A percentile compares a stretch with the other conserved stretches of the same genome.
Conservation (phyloP, 2,329 filamentous ascomycete species). For the Mycosphaerella sp. region DNA sequence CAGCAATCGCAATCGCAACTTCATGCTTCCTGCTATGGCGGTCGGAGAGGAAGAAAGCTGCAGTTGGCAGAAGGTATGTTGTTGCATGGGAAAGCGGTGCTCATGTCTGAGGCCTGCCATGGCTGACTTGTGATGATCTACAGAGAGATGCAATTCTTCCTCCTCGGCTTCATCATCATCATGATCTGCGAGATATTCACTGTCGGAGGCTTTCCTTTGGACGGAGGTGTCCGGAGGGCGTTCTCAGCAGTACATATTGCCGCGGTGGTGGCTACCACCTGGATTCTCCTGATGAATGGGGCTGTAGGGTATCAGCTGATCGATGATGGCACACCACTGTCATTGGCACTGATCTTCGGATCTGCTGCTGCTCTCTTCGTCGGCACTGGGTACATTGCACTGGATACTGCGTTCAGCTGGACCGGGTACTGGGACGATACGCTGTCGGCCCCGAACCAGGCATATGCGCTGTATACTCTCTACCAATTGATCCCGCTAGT, state of each 20-base stretch:
- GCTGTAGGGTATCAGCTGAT: slow-evolving; percentile 87
- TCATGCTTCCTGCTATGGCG: slow-evolving; percentile 64
- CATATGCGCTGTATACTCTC: slow-evolving; percentile 84
- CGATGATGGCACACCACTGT: slow-evolving; percentile 85
- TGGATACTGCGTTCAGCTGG: slow-evolving; percentile 86
- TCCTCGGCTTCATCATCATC: slow-evolving; percentile 77
- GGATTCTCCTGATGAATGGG: slow-evolving; percentile 54
- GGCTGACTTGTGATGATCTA: slow-evolving; percentile 33
- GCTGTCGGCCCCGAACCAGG: slow-evolving; percentile 50
- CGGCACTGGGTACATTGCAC: slow-evolving; percentile 89
- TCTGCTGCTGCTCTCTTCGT: slow-evolving; percentile 71
- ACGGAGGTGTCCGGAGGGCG: slow-evolving; percentile 62
- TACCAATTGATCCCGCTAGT: slow-evolving; percentile 86
- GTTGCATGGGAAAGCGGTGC: slow-evolving; percentile 21
- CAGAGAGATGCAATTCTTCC: slow-evolving; percentile 91
- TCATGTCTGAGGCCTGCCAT: not conserved
- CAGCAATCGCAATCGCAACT: slow-evolving; percentile 65
- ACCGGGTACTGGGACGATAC: slow-evolving; percentile 65
- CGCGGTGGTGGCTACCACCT: slow-evolving; percentile 77
- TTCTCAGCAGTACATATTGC: slow-evolving; percentile 90
- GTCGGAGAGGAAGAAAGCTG: slow-evolving; percentile 85
- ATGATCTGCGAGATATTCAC: slow-evolving; percentile 96
- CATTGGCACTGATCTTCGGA: slow-evolving; percentile 63
- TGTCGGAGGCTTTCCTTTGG: slow-evolving; percentile 78
- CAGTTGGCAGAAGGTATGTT: slow-evolving; percentile 79